Evolutionary conservation across 352 stramenopile genomes (phyloP).

Genomic region (Phytophthora pinifolia): DNA sequence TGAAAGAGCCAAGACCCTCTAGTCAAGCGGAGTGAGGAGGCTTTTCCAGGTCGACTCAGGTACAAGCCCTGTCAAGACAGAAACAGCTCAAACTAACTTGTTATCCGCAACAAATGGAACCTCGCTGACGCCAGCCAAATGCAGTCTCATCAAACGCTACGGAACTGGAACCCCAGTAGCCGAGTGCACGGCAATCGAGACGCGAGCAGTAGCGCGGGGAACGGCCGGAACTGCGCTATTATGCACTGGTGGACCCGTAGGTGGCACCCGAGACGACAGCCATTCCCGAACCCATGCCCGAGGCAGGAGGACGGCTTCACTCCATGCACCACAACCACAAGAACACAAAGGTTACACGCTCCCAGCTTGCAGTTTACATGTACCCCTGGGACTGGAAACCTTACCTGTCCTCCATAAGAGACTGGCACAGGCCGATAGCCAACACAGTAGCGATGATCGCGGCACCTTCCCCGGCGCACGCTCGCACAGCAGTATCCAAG

Average conservation of each 20-base stretch:
- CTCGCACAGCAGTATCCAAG: conserved; percentile 57
- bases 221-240: conserved; percentile 34
- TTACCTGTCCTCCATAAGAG: conserved; percentile 67
- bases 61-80: background rate
- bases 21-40: too few species aligned
- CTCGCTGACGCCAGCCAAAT: background rate
- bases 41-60: too few species aligned
- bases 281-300: conserved; percentile 38
- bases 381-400: conserved; percentile 5
- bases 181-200: conserved; percentile 32
- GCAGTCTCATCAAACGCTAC: conserved; percentile 10
- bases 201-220: conserved; percentile 32
- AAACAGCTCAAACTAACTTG: background rate
- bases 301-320: conserved; percentile 42
- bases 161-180: conserved; percentile 26
- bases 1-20: background rate
- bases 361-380: conserved; percentile 1
- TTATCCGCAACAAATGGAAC: conserved; percentile 4
- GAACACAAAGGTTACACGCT: conserved; percentile 16
- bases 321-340: conserved; percentile 27
- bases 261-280: conserved; percentile 34
- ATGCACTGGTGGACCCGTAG: conserved; percentile 39
- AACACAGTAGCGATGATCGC: conserved; percentile 59
- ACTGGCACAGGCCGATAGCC: conserved; percentile 49
- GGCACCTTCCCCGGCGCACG: conserved; percentile 61